Conservation (phyloP, 768 basidiomycete genomes). For the Leccinum longicurvipes region DNA sequence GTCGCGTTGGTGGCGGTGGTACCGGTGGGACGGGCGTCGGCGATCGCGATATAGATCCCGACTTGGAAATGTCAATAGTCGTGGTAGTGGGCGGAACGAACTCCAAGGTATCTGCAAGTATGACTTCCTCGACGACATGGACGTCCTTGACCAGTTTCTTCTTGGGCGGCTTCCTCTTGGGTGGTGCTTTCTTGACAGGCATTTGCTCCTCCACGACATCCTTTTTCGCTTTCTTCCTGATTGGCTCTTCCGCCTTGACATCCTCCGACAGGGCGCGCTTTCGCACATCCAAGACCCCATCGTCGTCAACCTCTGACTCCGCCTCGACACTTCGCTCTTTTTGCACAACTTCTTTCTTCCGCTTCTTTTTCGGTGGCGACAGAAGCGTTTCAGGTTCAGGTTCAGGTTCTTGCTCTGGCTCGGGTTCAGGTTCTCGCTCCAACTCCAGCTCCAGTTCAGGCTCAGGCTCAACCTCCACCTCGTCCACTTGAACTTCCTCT, state of each 20-base stretch:
- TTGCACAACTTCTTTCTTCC: slow-evolving; percentile 45
- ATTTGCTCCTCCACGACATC: slow-evolving; percentile 37
- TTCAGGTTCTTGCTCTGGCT: slow-evolving; percentile 34
- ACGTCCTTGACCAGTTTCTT: slow-evolving; percentile 34
- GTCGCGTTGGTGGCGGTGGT: slow-evolving; percentile 41
- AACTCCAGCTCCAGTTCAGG: background rate
- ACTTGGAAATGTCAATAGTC: slow-evolving; percentile 45
- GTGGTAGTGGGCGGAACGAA: slow-evolving; percentile 50
- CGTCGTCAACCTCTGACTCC: slow-evolving; percentile 63
- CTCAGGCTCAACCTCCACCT: slow-evolving; percentile 23
- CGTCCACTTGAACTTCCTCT: slow-evolving; percentile 27
- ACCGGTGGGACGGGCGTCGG: slow-evolving; percentile 48
- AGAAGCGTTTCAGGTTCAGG: slow-evolving; percentile 32
- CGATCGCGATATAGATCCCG: slow-evolving; percentile 48
- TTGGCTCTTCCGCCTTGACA: slow-evolving; percentile 31
- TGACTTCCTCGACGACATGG: slow-evolving; percentile 44
- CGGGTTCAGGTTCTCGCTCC: slow-evolving; percentile 31
- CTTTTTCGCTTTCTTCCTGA: slow-evolving; percentile 28
- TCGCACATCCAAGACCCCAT: slow-evolving; percentile 31
- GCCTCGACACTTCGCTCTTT: slow-evolving; percentile 41
- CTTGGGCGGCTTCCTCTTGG: slow-evolving; percentile 36
- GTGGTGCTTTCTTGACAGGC: slow-evolving; percentile 28
- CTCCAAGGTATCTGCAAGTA: slow-evolving; percentile 47
- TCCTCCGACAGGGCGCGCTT: slow-evolving; percentile 48
- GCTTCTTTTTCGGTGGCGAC: slow-evolving; percentile 56